Evolutionary conservation across 1,139 yeast species (phyloP).

Genomic region (Pichia sp.): DNA sequence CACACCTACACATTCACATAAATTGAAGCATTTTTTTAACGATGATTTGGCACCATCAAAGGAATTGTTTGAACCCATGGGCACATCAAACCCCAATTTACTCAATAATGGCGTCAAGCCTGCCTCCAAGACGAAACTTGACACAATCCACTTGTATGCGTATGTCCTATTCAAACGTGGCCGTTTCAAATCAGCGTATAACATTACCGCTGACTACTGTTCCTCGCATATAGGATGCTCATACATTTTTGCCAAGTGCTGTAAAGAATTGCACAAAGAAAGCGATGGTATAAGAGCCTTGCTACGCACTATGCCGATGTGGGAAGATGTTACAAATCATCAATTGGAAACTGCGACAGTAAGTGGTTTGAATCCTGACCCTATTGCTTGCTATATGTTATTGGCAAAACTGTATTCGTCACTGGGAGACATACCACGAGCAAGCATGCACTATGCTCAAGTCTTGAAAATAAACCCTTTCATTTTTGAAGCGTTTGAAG

Average conservation of each 20-base stretch:
- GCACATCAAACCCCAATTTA: no score
- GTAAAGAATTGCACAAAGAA: constrained; percentile 46
- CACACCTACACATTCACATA: no score
- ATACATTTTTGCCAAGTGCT: constrained; percentile 59
- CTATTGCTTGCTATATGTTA: constrained; percentile 54
- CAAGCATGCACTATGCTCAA: constrained; percentile 58
- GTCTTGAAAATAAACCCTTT: constrained; percentile 70
- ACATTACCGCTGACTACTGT: constrained; percentile 31
- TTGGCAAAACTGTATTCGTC: constrained; percentile 63
- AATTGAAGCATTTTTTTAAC: no score
- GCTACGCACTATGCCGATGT: constrained; percentile 30
- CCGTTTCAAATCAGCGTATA: constrained; percentile 54
- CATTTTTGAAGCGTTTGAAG: constrained; percentile 81
- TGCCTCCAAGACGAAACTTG: constrained; percentile 28
- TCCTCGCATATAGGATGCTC: constrained; percentile 59
- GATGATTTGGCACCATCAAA: no score
- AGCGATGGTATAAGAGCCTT: constrained; percentile 61
- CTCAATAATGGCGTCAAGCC: no score
- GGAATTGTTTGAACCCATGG: no score
- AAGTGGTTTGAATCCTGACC: constrained; percentile 43
- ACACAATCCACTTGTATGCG: constrained; percentile 57
- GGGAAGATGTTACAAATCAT: constrained; percentile 19
- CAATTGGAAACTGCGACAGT: constrained; percentile 2
- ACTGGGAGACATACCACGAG: constrained; percentile 52
- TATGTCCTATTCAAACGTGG: constrained; percentile 48